These are phyloP conservation scores for Taphrina wiesneri DNA, from an alignment of 1,139 yeast genomes.

Conservation along the genomic window DNA sequence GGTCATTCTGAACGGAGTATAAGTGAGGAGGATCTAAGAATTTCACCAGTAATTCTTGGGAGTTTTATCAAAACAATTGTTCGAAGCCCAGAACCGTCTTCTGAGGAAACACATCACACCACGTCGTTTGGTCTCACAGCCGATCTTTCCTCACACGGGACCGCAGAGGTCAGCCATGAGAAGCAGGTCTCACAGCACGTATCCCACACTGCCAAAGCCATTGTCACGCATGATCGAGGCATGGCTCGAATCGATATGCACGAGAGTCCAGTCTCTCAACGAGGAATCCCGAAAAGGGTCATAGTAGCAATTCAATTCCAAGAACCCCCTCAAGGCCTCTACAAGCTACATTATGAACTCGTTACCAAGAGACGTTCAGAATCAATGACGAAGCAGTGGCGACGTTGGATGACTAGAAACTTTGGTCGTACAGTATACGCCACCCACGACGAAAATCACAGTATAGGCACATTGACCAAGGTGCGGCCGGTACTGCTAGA, in stretches of 20 bases:
- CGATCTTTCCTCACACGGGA: no score
- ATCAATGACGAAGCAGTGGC: not conserved
- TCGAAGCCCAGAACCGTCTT: no score
- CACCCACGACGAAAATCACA: not conserved
- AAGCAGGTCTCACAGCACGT: not conserved
- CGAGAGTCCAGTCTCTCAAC: not conserved
- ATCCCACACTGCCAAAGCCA: not conserved
- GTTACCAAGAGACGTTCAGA: not conserved
- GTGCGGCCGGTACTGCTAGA: not conserved
- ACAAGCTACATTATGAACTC: not conserved
- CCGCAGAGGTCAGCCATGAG: not conserved
- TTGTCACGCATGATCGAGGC: not conserved
- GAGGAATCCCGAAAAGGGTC: not conserved
- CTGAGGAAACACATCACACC: no score
- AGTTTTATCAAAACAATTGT: not conserved
- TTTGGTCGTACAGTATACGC: not conserved
- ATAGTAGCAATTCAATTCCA: not conserved
- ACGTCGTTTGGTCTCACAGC: no score
- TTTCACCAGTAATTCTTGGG: not conserved
- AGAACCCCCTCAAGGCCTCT: not conserved
- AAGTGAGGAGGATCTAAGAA: not conserved
- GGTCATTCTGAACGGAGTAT: not conserved
- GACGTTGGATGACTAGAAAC: not conserved
- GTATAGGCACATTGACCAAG: not conserved
- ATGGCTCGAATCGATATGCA: not conserved